Conservation (phyloP, 176 grass and related monocot genomes). For the Avena insularis region DNA sequence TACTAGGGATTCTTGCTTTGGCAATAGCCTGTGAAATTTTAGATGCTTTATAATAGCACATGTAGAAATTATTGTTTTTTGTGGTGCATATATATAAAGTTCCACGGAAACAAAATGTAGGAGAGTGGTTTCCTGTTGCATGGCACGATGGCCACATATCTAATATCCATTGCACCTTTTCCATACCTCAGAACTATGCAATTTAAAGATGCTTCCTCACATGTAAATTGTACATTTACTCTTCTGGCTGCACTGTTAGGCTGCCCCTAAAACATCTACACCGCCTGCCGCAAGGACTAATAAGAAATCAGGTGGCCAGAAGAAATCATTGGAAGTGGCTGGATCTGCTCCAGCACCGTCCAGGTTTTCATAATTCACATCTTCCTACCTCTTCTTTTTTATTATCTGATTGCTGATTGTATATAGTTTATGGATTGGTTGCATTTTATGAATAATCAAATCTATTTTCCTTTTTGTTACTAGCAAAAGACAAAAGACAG, state of each 20-base stretch:
- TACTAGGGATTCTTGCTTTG: slow-evolving; percentile 14
- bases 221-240: slow-evolving; percentile 22
- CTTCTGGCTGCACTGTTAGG: slow-evolving; percentile 52
- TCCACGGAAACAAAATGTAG: slow-evolving; percentile 15
- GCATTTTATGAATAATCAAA: slow-evolving; percentile 31
- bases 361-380: slow-evolving; percentile 56
- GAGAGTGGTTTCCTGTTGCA: background rate
- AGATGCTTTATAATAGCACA: slow-evolving; percentile 23
- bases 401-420: slow-evolving; percentile 38
- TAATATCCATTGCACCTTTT: slow-evolving; percentile 21
- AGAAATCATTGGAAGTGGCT: slow-evolving; percentile 74
- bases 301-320: slow-evolving; percentile 89
- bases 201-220: slow-evolving; percentile 4
- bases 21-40: slow-evolving; percentile 1
- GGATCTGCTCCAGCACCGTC: slow-evolving; percentile 64
- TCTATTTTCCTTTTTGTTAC: slow-evolving; percentile 50
- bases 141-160: background rate
- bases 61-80: background rate
- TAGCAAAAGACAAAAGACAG: slow-evolving; percentile 94
- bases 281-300: slow-evolving; percentile 50
- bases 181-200: slow-evolving; percentile 24
- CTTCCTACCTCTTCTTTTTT: slow-evolving; percentile 15
- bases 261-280: slow-evolving; percentile 47
- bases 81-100: background rate
- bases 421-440: slow-evolving; percentile 17